phyloP scores from a whole-genome alignment of 208 protist genomes.

The Trypanosoma platydactyli region DNA sequence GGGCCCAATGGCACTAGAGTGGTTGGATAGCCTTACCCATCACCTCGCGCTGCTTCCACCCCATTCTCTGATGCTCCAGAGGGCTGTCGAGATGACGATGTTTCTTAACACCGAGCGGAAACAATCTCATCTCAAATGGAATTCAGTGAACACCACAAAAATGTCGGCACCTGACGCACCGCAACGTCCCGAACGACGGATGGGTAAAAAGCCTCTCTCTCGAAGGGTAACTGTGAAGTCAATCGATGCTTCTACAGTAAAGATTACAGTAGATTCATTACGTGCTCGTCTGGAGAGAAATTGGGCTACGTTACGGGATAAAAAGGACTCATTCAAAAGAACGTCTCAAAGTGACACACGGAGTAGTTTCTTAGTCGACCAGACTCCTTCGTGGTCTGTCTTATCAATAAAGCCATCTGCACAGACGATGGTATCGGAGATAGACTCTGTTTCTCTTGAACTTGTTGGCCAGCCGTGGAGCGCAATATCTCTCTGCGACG shows the following conservation, averaged over 20 bases:
- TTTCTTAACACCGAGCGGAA: background rate
- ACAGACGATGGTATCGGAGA: slow-evolving; percentile 11
- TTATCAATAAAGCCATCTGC: background rate
- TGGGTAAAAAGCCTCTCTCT: background rate
- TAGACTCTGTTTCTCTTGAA: slow-evolving; percentile 12
- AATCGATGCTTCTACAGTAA: background rate
- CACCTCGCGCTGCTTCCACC: slow-evolving; percentile 10
- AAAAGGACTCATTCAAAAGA: background rate
- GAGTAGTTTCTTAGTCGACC: background rate
- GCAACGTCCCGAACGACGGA: background rate
- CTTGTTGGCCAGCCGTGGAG: slow-evolving; percentile 37
- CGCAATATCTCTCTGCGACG: slow-evolving; percentile 29
- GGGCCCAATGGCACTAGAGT: slow-evolving; percentile 11
- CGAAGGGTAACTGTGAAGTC: background rate
- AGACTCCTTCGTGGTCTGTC: no score
- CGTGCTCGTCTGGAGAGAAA: background rate
- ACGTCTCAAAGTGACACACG: background rate
- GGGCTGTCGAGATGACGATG: background rate
- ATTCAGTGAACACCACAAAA: background rate
- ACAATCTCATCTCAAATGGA: slow-evolving; percentile 5
- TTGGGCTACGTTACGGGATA: slow-evolving; percentile 10
- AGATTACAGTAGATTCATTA: slow-evolving; percentile 18
- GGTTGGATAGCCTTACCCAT: background rate
- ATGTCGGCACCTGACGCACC: background rate
- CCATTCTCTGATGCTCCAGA: background rate